phyloP scores from a whole-genome alignment of 352 stramenopile genomes.

The Pythium rishiriense region DNA sequence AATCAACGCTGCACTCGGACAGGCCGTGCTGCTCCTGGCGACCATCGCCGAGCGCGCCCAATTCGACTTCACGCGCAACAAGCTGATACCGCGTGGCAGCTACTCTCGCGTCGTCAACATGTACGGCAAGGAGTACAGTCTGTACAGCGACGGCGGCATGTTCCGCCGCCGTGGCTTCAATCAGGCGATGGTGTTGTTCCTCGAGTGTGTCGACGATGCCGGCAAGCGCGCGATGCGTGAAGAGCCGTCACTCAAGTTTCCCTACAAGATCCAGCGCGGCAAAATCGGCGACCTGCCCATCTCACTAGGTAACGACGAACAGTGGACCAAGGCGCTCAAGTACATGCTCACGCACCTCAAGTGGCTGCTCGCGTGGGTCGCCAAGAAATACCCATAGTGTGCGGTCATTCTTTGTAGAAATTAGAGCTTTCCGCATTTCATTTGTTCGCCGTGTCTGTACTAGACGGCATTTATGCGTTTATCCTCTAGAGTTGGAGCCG shows the following conservation, averaged over 20 bases:
- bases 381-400: slow-evolving; percentile 70
- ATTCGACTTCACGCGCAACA: slow-evolving; percentile 86
- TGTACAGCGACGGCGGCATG: slow-evolving; percentile 82
- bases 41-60: slow-evolving; percentile 81
- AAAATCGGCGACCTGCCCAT: slow-evolving; percentile 91
- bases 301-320: slow-evolving; percentile 85
- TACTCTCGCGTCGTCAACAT: slow-evolving; percentile 86
- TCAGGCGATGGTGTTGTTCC: slow-evolving; percentile 87
- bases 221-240: slow-evolving; percentile 85
- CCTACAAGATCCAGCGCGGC: slow-evolving; percentile 89
- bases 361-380: slow-evolving; percentile 92
- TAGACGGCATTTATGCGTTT: not conserved
- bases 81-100: slow-evolving; percentile 79
- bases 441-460: no score
- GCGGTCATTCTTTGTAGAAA: slow-evolving; percentile 9
- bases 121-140: slow-evolving; percentile 81
- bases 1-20: slow-evolving; percentile 88
- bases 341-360: slow-evolving; percentile 85
- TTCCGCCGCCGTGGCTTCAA: slow-evolving; percentile 92
- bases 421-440: no score
- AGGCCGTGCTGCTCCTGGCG: slow-evolving; percentile 80
- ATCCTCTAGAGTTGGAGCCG: slow-evolving; percentile 33
- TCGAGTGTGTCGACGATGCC: slow-evolving; percentile 88
- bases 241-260: slow-evolving; percentile 88
- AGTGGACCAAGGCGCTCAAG: slow-evolving; percentile 90